These are phyloP conservation scores for Ogataea philodendri DNA, from an alignment of 805 yeast species.

Conservation along the genomic window DNA sequence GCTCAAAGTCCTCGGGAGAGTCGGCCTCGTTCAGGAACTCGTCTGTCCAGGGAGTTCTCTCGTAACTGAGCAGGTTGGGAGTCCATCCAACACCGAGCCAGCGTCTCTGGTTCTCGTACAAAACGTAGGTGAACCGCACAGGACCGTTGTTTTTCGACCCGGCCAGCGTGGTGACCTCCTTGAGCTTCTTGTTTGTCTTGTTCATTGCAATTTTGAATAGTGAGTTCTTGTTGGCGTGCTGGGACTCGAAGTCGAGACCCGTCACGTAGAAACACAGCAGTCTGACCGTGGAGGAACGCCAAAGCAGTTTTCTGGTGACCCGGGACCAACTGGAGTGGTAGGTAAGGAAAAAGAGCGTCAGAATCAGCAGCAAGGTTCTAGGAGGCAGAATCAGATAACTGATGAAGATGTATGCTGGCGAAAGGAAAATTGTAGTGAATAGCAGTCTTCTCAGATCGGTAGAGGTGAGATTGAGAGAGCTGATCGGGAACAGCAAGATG, in stretches of 20 bases:
- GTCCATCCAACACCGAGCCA: conserved; percentile 99
- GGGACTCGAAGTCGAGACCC: conserved; percentile 68
- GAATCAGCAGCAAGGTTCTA: conserved; percentile 54
- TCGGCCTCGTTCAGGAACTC: conserved; percentile 86
- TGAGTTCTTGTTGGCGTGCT: conserved; percentile 34
- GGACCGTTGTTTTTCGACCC: conserved; percentile 33
- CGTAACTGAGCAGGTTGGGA: conserved; percentile 82
- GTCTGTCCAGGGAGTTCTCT: conserved; percentile 96
- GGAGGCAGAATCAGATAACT: conserved; percentile 72
- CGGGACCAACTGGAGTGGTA: conserved; percentile 86
- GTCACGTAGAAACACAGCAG: conserved; percentile 76
- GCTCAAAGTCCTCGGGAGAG: conserved; percentile 69
- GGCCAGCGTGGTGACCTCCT: conserved; percentile 22
- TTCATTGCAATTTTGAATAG: conserved; percentile 56
- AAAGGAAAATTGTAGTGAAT: conserved; percentile 78
- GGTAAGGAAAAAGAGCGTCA: conserved; percentile 64
- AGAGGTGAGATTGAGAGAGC: conserved; percentile 66
- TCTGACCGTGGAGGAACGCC: conserved; percentile 78
- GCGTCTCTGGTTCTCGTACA: conserved; percentile 92
- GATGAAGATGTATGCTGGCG: conserved; percentile 77
- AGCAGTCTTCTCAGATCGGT: conserved; percentile 77
- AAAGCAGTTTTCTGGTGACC: conserved; percentile 76
- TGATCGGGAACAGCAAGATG: conserved; percentile 74
- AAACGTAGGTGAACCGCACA: conserved; percentile 84
- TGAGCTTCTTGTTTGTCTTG: conserved; percentile 43